A percentile compares a stretch with the other conserved stretches of the same genome.
These are phyloP conservation scores for Erysimum pusillum DNA, from an alignment of 441 rosid species.

Conservation along the genomic window DNA sequence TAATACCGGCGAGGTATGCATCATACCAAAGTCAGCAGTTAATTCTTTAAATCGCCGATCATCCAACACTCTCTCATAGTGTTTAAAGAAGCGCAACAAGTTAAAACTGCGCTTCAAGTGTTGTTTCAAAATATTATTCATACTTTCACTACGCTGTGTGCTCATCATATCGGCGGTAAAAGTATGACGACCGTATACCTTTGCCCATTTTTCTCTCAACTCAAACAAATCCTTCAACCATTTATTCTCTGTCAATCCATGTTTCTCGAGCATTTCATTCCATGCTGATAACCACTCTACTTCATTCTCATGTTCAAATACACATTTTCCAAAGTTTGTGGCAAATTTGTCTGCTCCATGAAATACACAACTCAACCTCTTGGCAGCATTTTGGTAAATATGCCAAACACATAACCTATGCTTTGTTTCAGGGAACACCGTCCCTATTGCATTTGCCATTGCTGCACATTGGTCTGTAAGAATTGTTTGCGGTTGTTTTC, in stretches of 20 bases:
- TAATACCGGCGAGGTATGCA: too few relatives aligned
- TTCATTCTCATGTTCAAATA: slow-evolving; percentile 8
- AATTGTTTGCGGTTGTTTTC: slow-evolving; percentile 1
- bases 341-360: background rate
- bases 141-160: background rate
- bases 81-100: background rate
- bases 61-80: too few relatives aligned
- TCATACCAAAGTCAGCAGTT: too few relatives aligned
- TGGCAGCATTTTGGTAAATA: background rate
- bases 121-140: background rate
- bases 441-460: background rate
- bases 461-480: background rate
- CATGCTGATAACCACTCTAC: background rate
- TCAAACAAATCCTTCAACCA: background rate
- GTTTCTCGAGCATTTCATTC: background rate
- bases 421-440: background rate
- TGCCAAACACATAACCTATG: slow-evolving; percentile 1
- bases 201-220: background rate
- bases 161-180: background rate
- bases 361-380: background rate
- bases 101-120: background rate
- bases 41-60: too few relatives aligned
- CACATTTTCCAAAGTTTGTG: background rate
- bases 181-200: background rate
- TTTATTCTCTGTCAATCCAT: background rate